phyloP scores from a whole-genome alignment of 2,329 filamentous ascomycete genomes.

The Colletotrichum sojae region DNA sequence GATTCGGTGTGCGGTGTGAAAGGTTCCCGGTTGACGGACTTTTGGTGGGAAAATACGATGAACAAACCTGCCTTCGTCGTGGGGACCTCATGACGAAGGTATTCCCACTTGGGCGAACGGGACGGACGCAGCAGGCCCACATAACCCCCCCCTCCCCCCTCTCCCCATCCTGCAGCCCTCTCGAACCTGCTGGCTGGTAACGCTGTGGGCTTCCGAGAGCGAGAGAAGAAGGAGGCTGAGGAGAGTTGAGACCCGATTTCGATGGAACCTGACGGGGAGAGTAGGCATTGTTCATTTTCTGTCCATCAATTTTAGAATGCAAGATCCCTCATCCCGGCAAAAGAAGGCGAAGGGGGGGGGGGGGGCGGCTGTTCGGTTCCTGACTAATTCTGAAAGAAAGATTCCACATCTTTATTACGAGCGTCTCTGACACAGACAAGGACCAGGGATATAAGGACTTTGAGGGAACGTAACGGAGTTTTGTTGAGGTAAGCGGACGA shows the following conservation, averaged over 20 bases:
- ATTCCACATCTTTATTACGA: slow-evolving; percentile 4
- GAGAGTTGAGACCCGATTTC: slow-evolving; percentile 6
- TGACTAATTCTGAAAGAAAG: slow-evolving; percentile 13
- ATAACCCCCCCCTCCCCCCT: no score
- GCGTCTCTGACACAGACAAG: slow-evolving; percentile 1
- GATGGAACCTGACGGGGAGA: slow-evolving; percentile 25
- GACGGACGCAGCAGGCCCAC: no score
- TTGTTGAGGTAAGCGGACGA: not conserved
- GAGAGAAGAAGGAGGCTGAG: not conserved
- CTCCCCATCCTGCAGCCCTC: not conserved
- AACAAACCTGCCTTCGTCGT: not conserved
- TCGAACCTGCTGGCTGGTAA: slow-evolving; percentile 15
- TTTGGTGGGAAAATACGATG: slow-evolving; percentile 4
- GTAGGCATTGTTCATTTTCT: slow-evolving; percentile 11
- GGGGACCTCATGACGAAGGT: slow-evolving; percentile 29
- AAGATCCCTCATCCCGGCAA: slow-evolving; percentile 28
- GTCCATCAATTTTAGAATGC: slow-evolving; percentile 7
- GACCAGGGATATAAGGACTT: slow-evolving; percentile 14
- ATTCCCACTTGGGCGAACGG: slow-evolving; percentile 12
- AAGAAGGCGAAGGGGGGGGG: not conserved
- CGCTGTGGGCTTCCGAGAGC: not conserved
- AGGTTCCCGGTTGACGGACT: slow-evolving; percentile 14
- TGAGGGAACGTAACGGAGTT: slow-evolving; percentile 5
- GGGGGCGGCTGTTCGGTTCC: not conserved
- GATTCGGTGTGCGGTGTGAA: slow-evolving; percentile 19